These are phyloP conservation scores for Fragosphaeria purpurea DNA, from an alignment of 2,329 filamentous ascomycete species.

Conservation along the genomic window DNA sequence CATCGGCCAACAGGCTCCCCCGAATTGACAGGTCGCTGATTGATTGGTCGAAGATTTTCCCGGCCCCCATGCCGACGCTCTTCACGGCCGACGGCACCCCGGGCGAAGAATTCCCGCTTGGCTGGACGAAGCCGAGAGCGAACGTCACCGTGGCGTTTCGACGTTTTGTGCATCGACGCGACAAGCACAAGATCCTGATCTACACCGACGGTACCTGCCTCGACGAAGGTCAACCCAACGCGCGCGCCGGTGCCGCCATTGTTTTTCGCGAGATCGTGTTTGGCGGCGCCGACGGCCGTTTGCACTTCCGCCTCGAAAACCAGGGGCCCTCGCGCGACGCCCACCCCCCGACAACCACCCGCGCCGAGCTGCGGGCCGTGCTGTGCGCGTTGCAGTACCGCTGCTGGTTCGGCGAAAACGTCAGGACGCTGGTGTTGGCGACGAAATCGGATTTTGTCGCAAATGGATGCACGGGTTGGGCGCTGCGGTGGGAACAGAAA, in stretches of 20 bases:
- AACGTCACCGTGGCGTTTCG: no score
- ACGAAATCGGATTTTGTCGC: conserved; percentile 40
- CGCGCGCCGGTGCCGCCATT: conserved; percentile 18
- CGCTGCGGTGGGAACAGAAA: conserved; percentile 28
- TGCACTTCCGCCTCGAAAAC: conserved; percentile 23
- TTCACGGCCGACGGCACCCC: no score
- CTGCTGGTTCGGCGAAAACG: conserved; percentile 32
- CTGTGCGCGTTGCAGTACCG: conserved; percentile 37
- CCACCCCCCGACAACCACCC: conserved; percentile 31
- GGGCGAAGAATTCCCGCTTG: no score
- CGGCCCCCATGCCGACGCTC: no score
- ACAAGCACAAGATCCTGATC: neutral
- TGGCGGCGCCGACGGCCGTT: conserved; percentile 15
- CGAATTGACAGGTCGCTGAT: no score
- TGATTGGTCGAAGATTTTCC: no score
- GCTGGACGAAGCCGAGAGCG: no score
- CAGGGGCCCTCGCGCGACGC: conserved; percentile 23
- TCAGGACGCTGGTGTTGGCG: conserved; percentile 36
- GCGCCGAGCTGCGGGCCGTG: conserved; percentile 45
- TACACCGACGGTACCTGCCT: conserved; percentile 26
- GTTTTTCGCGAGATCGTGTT: conserved; percentile 6
- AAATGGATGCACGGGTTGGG: conserved; percentile 28
- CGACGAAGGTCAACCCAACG: conserved; percentile 19
- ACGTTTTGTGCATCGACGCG: neutral
- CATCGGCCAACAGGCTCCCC: no score